Percentiles rank a stretch among this genome's conserved stretches.
These are phyloP conservation scores for Plasmodium malariae DNA, from an alignment of 169 alveolate genomes.

Conservation along the genomic window DNA sequence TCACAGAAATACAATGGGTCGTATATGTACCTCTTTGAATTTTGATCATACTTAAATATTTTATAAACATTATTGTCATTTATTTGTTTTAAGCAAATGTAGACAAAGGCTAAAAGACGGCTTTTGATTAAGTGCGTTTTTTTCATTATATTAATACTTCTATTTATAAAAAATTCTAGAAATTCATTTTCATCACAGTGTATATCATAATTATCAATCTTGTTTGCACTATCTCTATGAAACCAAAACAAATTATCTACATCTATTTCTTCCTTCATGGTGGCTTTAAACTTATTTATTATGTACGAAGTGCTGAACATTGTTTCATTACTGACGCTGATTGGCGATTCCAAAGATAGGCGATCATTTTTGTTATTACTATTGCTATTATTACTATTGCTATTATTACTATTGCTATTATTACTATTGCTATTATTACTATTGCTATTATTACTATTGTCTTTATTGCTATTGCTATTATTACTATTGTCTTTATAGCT, in stretches of 20 bases:
- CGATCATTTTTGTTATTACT: no score
- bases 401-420: not conserved
- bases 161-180: conserved; percentile 42
- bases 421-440: not conserved
- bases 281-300: no score
- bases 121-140: conserved; percentile 63
- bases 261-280: no score
- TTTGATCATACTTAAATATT: conserved; percentile 19
- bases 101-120: conserved; percentile 44
- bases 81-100: conserved; percentile 23
- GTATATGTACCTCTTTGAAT: conserved; percentile 5
- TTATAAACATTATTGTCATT: conserved; percentile 48
- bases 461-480: not conserved
- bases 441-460: not conserved
- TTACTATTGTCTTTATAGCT: not conserved
- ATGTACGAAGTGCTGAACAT: no score
- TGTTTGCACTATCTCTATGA: not conserved
- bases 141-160: conserved; percentile 42
- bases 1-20: conserved; percentile 30
- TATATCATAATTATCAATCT: conserved; percentile 1
- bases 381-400: not conserved
- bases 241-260: no score
- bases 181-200: conserved; percentile 24
- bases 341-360: no score
- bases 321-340: no score